Evolutionary conservation across 805 yeast genomes (phyloP), one percentile per base, ranked within the genome.

Genomic region (Candida verbasci): DNA sequence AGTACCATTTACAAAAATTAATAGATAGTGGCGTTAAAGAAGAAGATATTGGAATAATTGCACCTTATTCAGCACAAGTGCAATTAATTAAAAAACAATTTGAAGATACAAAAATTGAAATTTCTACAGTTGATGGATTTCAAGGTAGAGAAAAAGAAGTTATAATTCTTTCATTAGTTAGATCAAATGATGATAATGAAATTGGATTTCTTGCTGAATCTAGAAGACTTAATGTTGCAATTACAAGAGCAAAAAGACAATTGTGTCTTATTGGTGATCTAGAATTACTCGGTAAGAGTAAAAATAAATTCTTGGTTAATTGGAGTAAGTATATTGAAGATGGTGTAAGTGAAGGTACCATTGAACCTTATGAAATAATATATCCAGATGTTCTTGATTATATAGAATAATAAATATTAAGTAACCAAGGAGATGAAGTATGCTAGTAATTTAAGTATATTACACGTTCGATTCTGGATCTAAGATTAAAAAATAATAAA

Each of bases 61-160:
- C 96, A 0, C 97, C 98, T 0, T 91, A 91, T 52, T 80, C 75
- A 50, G 95, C 95, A 0, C 98, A 91, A 53, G 95, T 88, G 0
- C 56, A 81, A 0, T 50, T 74, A 10, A 46, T 91, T 21, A 78
- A 78, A 43, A 65, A 60, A 28, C 62, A 66, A 22, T 20, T 42
- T 29, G 43, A 46, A 7, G 34, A 24, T 8, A 29, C 23, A 10
- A 46, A 37, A 11, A 62, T 91, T 5, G 97, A 91, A 52, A 75
- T 89, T 0, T 78, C 95, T 4, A 86, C 97, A 0, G 91, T 91
- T 4, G 98, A 91, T 61, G 97, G 97, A 1, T 93, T 91, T 51
- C 98, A 91, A 63, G 98, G 98, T 1, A 68, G 97, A 43, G 98
- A 91, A 53, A 93, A 91, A 56, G 94, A 89, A 48, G 82, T 80